phyloP scores from a whole-genome alignment of 768 basidiomycete genomes.

The Gyrodon lividus region DNA sequence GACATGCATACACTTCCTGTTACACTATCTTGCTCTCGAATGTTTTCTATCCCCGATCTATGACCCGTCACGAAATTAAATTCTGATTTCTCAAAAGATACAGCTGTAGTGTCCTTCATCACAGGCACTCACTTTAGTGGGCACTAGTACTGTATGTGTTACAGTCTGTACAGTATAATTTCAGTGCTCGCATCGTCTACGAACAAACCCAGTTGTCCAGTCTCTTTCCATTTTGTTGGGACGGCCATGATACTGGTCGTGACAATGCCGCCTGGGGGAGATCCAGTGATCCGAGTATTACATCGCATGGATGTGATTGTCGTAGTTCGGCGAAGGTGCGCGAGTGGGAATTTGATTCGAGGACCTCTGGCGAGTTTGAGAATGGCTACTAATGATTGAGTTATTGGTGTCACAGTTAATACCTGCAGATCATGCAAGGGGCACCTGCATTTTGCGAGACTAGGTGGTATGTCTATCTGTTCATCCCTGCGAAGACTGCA shows the following conservation, averaged over 20 bases:
- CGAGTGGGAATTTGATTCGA: no score
- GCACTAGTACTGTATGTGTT: slow-evolving; percentile 12
- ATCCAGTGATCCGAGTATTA: not conserved
- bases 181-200: not conserved
- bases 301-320: not conserved
- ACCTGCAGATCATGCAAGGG: not conserved
- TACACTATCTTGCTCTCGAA: slow-evolving; percentile 33
- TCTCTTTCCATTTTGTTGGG: not conserved
- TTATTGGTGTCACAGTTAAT: no score
- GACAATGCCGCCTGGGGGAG: not conserved
- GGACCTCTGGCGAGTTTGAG: no score
- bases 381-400: no score
- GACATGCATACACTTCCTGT: slow-evolving; percentile 53
- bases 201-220: not conserved
- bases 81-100: slow-evolving; percentile 16
- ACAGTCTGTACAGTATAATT: slow-evolving; percentile 3
- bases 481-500: slow-evolving; percentile 57
- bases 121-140: slow-evolving; percentile 11
- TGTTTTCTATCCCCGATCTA: slow-evolving; percentile 32
- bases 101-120: slow-evolving; percentile 7
- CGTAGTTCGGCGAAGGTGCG: no score
- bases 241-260: not conserved
- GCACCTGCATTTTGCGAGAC: not conserved
- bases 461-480: slow-evolving; percentile 43
- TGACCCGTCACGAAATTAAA: slow-evolving; percentile 27